Conservation (phyloP, 1,284 basidiomycete species). For the Inonotus hispidus region DNA sequence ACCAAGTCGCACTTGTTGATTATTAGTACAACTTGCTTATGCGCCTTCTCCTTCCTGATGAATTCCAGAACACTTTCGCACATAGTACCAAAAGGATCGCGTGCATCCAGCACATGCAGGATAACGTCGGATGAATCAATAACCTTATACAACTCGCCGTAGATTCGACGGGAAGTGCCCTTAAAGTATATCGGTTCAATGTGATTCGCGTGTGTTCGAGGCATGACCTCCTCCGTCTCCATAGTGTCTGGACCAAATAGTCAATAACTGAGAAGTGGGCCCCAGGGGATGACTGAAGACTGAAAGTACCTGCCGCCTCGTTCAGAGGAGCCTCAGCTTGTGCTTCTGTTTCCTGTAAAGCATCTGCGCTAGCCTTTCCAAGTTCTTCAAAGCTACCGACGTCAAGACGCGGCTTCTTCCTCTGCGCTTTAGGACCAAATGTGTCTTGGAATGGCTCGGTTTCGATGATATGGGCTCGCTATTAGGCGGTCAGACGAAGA, state of each 20-base stretch:
- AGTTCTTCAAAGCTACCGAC: slow-evolving; percentile 87
- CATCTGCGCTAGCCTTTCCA: slow-evolving; percentile 55
- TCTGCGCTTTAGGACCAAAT: slow-evolving; percentile 90
- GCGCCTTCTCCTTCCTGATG: slow-evolving; percentile 92
- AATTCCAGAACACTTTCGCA: slow-evolving; percentile 95
- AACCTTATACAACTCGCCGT: slow-evolving; percentile 98
- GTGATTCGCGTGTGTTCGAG: slow-evolving; percentile 64
- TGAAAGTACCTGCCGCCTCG: slow-evolving; percentile 38
- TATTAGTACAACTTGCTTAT: slow-evolving; percentile 95
- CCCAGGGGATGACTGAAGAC: slow-evolving; percentile 22
- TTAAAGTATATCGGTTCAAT: slow-evolving; percentile 89
- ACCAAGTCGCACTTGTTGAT: slow-evolving; percentile 99
- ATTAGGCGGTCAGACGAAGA: slow-evolving; percentile 3
- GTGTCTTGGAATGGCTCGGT: slow-evolving; percentile 91
- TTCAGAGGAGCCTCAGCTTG: slow-evolving; percentile 35
- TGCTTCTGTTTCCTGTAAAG: slow-evolving; percentile 36
- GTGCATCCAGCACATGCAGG: slow-evolving; percentile 92
- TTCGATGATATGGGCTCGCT: slow-evolving; percentile 89
- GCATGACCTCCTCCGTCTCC: slow-evolving; percentile 33
- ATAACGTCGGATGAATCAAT: slow-evolving; percentile 98
- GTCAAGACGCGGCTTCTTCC: slow-evolving; percentile 82
- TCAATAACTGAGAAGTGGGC: slow-evolving; percentile 35
- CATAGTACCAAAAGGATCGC: slow-evolving; percentile 95
- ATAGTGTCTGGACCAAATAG: slow-evolving; percentile 24
- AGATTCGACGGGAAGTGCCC: slow-evolving; percentile 92